These are phyloP conservation scores for Pugionium cornutum DNA, from an alignment of 345 rosid genomes.

Conservation along the genomic window DNA sequence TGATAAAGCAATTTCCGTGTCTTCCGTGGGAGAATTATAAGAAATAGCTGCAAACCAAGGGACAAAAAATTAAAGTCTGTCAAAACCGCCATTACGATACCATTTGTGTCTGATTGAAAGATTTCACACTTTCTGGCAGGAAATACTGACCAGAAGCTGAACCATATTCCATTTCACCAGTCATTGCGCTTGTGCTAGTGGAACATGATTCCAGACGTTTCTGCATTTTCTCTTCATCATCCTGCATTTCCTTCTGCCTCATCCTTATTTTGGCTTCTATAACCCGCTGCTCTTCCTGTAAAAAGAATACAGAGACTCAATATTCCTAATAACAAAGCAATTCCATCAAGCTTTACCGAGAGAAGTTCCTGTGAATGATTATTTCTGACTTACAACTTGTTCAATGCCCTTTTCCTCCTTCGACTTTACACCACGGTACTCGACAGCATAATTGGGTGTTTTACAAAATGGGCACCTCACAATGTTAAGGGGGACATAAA, in stretches of 20 bases:
- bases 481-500: slow-evolving; percentile 55
- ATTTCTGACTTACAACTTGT: slow-evolving; percentile 70
- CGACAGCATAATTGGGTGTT: slow-evolving; percentile 94
- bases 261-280: slow-evolving; percentile 95
- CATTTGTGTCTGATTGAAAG: background rate
- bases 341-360: background rate
- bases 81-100: background rate
- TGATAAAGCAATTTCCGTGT: slow-evolving; percentile 51
- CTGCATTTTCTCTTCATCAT: slow-evolving; percentile 84
- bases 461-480: slow-evolving; percentile 96
- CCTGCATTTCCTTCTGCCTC: slow-evolving; percentile 82
- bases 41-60: slow-evolving; percentile 52
- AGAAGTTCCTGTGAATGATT: slow-evolving; percentile 11
- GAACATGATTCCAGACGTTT: slow-evolving; percentile 72
- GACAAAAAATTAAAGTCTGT: slow-evolving; percentile 8
- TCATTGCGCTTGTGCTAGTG: slow-evolving; percentile 50
- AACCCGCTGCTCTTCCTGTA: slow-evolving; percentile 94
- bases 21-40: slow-evolving; percentile 49
- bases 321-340: background rate
- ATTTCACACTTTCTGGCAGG: slow-evolving; percentile 8
- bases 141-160: slow-evolving; percentile 52
- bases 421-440: slow-evolving; percentile 85
- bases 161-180: slow-evolving; percentile 58
- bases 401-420: slow-evolving; percentile 97
- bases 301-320: slow-evolving; percentile 1